Conservation (phyloP, 176 grass and related monocot species). For the Musa itinerans region DNA sequence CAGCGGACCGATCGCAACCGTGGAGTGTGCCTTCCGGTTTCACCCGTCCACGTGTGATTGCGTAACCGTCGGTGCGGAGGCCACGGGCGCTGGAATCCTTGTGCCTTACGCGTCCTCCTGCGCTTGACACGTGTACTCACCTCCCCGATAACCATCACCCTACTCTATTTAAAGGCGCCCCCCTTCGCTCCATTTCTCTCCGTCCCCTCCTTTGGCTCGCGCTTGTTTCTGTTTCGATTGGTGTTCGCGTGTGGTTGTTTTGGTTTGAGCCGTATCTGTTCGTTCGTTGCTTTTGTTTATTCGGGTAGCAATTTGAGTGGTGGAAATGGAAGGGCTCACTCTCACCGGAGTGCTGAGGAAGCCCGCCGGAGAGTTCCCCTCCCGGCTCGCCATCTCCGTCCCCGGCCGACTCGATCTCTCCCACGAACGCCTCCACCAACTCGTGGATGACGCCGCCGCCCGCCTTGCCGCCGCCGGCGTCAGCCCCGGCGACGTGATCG, state of each 20-base stretch:
- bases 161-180: not conserved
- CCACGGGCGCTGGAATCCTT: not conserved
- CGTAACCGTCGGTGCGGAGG: not conserved
- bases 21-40: not conserved
- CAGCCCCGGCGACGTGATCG: slow-evolving; percentile 52
- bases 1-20: not conserved
- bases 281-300: not conserved
- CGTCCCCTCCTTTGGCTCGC: not conserved
- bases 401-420: slow-evolving; percentile 41
- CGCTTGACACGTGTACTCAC: not conserved
- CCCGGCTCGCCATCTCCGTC: slow-evolving; percentile 42
- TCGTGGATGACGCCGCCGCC: slow-evolving; percentile 55
- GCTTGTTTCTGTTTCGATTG: no score
- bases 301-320: not conserved
- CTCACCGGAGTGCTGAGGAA: slow-evolving; percentile 42
- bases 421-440: slow-evolving; percentile 51
- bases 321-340: slow-evolving; percentile 18
- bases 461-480: slow-evolving; percentile 27
- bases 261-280: not conserved
- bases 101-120: not conserved
- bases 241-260: not conserved
- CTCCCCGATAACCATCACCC: not conserved
- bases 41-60: not conserved
- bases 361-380: slow-evolving; percentile 36
- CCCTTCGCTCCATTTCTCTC: not conserved